These are phyloP conservation scores for Lentinus polychrous DNA, from an alignment of 1,284 basidiomycete species.

Conservation along the genomic window DNA sequence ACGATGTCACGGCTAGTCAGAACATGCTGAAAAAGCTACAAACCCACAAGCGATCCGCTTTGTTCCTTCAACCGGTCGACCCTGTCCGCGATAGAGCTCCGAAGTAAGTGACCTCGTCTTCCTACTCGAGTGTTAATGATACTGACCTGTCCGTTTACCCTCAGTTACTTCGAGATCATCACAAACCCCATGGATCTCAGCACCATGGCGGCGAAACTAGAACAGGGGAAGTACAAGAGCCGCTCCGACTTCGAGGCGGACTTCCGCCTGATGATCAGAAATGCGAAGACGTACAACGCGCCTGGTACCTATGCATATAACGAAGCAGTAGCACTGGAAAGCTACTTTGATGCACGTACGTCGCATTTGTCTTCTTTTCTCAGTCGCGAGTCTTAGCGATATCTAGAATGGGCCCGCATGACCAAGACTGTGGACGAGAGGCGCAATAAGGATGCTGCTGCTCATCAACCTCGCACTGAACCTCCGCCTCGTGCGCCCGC, in stretches of 20 bases:
- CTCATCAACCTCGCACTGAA: conserved; percentile 19
- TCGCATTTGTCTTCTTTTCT: conserved; percentile 4
- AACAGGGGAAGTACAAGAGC: conserved; percentile 82
- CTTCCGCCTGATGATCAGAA: conserved; percentile 83
- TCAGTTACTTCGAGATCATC: conserved; percentile 86
- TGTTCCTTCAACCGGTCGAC: conserved; percentile 89
- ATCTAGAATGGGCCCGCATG: conserved; percentile 66
- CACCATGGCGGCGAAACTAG: conserved; percentile 84
- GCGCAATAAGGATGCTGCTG: conserved; percentile 30
- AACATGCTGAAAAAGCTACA: conserved; percentile 81
- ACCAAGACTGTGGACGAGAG: conserved; percentile 62
- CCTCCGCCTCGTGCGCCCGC: conserved; percentile 14
- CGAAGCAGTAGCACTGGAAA: conserved; percentile 73
- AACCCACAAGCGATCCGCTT: conserved; percentile 56
- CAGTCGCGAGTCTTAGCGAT: conserved; percentile 8
- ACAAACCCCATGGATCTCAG: conserved; percentile 93
- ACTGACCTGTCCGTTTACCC: background rate
- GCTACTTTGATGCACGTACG: conserved; percentile 82
- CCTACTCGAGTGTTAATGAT: conserved; percentile 3
- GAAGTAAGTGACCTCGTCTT: conserved; percentile 44
- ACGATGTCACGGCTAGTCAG: conserved; percentile 77
- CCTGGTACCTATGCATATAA: conserved; percentile 70
- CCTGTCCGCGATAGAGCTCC: conserved; percentile 81
- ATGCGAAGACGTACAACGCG: conserved; percentile 85
- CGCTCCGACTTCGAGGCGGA: conserved; percentile 83